phyloP scores from a whole-genome alignment of 768 basidiomycete genomes.

The Suillus fuscotomentosus region DNA sequence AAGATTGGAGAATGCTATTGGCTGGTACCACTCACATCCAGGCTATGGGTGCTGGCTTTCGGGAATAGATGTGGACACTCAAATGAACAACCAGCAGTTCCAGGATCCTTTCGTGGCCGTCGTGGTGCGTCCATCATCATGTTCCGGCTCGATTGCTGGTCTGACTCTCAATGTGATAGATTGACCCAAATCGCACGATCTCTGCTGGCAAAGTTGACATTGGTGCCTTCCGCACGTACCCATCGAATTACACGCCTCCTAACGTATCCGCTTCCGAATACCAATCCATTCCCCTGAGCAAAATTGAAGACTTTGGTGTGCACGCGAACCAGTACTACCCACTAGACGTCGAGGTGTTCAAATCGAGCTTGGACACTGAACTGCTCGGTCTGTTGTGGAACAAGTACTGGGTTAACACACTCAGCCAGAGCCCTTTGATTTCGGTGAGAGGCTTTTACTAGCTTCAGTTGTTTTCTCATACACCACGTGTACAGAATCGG shows the following conservation, averaged over 20 bases:
- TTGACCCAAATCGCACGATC: constrained; percentile 97
- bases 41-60: constrained; percentile 99
- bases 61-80: constrained; percentile 97
- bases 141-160: not conserved
- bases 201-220: constrained; percentile 99
- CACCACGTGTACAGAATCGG: constrained; percentile 64
- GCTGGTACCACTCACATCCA: constrained; percentile 99
- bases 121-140: constrained; percentile 57
- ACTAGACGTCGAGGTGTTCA: constrained; percentile 94
- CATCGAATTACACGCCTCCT: constrained; percentile 90
- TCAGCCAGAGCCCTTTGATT: constrained; percentile 89
- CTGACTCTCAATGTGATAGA: constrained; percentile 41
- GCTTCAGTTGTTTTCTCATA: not conserved
- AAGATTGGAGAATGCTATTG: constrained; percentile 82
- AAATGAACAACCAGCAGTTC: constrained; percentile 91
- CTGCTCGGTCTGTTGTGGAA: constrained; percentile 94
- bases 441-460: constrained; percentile 53
- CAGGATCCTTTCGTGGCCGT: constrained; percentile 98
- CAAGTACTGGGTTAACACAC: constrained; percentile 98
- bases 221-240: constrained; percentile 97
- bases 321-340: constrained; percentile 97
- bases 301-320: constrained; percentile 99
- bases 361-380: constrained; percentile 83
- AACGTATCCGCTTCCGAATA: constrained; percentile 74
- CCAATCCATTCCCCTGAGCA: constrained; percentile 93